Percentiles rank a stretch among this genome's conserved stretches.
Evolutionary conservation across 2,329 filamentous ascomycete species (phyloP).

Genomic region (Mycosphaerella sp.): DNA sequence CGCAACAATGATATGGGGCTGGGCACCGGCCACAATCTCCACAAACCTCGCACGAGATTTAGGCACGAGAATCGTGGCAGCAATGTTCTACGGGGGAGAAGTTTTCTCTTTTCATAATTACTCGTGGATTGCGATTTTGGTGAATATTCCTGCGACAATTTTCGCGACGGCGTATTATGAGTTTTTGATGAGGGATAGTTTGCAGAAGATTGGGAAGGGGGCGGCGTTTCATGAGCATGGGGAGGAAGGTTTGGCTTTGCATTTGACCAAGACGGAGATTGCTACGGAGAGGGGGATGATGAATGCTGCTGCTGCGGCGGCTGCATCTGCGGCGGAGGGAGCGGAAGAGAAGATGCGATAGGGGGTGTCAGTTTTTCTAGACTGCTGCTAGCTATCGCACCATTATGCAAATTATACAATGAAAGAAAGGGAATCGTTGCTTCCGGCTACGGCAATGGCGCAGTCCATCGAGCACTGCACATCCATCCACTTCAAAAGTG

Average conservation of each 20-base stretch:
- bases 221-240: slow-evolving; percentile 47
- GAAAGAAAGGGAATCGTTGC: too few relatives aligned
- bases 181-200: slow-evolving; percentile 48
- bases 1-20: slow-evolving; percentile 49
- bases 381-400: too few relatives aligned
- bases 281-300: too few relatives aligned
- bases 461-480: not conserved
- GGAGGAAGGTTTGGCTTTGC: slow-evolving; percentile 45
- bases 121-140: slow-evolving; percentile 49
- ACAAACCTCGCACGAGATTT: slow-evolving; percentile 55
- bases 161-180: slow-evolving; percentile 52
- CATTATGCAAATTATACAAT: too few relatives aligned
- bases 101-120: slow-evolving; percentile 46
- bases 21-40: slow-evolving; percentile 49
- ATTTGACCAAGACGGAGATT: slow-evolving; percentile 34
- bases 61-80: slow-evolving; percentile 53
- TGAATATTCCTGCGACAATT: slow-evolving; percentile 53
- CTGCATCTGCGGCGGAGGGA: too few relatives aligned
- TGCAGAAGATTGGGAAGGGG: slow-evolving; percentile 47
- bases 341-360: too few relatives aligned
- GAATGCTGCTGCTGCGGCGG: too few relatives aligned
- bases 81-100: slow-evolving; percentile 51
- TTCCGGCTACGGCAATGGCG: too few relatives aligned
- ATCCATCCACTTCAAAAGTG: not conserved
- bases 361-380: too few relatives aligned